phyloP scores from a whole-genome alignment of 192 early-diverging fungal genomes.

The Phlyctochytrium planicorne region DNA sequence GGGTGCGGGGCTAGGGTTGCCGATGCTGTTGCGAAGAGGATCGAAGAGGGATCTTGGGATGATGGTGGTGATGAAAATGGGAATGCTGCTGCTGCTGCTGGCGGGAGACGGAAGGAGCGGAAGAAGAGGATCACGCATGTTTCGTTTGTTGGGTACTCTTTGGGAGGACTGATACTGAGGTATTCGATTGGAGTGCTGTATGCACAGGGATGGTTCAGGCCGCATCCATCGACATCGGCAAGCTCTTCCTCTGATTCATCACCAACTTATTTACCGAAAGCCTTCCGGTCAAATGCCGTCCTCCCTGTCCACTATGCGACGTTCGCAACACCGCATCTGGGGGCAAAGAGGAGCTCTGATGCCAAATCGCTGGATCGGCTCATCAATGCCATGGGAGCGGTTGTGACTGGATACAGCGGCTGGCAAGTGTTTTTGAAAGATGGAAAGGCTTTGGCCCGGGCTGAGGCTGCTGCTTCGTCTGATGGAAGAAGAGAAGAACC shows the following conservation, averaged over 20 bases:
- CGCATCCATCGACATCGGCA: constrained; percentile 12
- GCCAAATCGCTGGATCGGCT: background rate
- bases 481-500: background rate
- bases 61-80: background rate
- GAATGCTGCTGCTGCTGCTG: too few species aligned
- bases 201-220: constrained; percentile 14
- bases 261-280: background rate
- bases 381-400: constrained; percentile 7
- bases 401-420: constrained; percentile 17
- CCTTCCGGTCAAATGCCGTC: background rate
- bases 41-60: constrained; percentile 5
- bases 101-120: too few species aligned
- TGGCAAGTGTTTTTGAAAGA: constrained; percentile 14
- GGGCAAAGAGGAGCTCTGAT: constrained; percentile 13
- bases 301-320: constrained; percentile 42
- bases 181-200: constrained; percentile 49
- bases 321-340: constrained; percentile 50
- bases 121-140: constrained; percentile 37
- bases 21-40: constrained; percentile 8
- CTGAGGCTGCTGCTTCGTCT: background rate
- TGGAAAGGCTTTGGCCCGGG: background rate
- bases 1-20: constrained; percentile 34
- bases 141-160: constrained; percentile 54
- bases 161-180: constrained; percentile 51
- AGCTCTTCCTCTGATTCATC: background rate